Conservation (phyloP, 1,284 basidiomycete genomes). For the Ganoderma sinense region DNA sequence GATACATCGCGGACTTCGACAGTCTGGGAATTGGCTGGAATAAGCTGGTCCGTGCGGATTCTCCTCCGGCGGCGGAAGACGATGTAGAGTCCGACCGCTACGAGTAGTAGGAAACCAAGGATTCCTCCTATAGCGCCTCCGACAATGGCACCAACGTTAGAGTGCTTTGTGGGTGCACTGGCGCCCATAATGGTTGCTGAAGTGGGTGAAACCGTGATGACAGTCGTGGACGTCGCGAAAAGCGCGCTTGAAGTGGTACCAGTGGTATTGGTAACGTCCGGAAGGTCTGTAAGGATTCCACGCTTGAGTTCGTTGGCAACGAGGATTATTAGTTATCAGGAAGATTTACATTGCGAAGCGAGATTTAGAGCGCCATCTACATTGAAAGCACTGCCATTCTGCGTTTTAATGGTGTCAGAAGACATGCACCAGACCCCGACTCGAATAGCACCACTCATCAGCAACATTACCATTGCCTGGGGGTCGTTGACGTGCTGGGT, state of each 20-base stretch:
- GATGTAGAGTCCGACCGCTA: background rate
- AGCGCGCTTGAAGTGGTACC: background rate
- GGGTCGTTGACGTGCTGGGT: too few relatives aligned
- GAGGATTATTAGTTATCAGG: background rate
- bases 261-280: background rate
- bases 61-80: background rate
- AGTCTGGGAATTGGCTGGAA: background rate
- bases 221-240: background rate
- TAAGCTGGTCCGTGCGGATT: background rate
- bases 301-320: background rate
- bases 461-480: too few relatives aligned
- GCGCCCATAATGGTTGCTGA: background rate
- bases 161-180: background rate
- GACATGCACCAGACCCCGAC: too few relatives aligned
- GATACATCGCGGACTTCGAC: background rate
- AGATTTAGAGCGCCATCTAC: background rate
- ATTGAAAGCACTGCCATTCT: background rate
- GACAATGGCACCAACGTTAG: background rate
- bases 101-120: background rate
- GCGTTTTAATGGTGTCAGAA: background rate
- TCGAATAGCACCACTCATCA: too few relatives aligned
- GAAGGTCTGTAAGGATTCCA: background rate
- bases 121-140: background rate
- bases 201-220: background rate
- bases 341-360: background rate